These are phyloP conservation scores for Entoloma clypeatum DNA, from an alignment of 1,284 basidiomycete species.

Conservation along the genomic window DNA sequence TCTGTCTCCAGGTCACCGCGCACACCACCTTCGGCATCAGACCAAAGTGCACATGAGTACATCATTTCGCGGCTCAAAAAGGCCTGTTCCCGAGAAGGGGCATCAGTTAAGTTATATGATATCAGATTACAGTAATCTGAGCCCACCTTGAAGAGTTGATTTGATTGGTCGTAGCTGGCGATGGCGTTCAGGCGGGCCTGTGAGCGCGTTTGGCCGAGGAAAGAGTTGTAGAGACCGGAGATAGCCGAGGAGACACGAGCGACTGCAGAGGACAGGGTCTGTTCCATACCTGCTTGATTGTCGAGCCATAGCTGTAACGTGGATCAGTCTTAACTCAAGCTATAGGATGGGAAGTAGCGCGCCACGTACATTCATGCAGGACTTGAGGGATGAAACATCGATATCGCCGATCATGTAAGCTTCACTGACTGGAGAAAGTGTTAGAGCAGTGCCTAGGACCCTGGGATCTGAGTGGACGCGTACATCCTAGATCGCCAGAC, in stretches of 20 bases:
- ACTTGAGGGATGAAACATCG: conserved; percentile 59
- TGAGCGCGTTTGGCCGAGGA: conserved; percentile 75
- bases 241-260: conserved; percentile 64
- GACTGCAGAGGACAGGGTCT: conserved; percentile 60
- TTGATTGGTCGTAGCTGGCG: conserved; percentile 79
- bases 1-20: conserved; percentile 52
- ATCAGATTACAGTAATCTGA: conserved; percentile 2
- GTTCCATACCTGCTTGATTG: conserved; percentile 69
- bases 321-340: conserved; percentile 1
- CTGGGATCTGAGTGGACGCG: conserved; percentile 23
- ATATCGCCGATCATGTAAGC: conserved; percentile 75
- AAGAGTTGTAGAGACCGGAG: conserved; percentile 72
- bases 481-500: conserved; percentile 70
- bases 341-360: conserved; percentile 1
- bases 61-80: conserved; percentile 80
- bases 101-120: conserved; percentile 19
- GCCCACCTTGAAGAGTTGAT: conserved; percentile 52
- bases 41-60: conserved; percentile 75
- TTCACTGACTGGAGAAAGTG: conserved; percentile 54
- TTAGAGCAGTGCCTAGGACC: conserved; percentile 14
- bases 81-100: conserved; percentile 33
- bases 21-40: conserved; percentile 61
- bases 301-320: conserved; percentile 62
- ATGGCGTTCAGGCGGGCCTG: conserved; percentile 82
- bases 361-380: conserved; percentile 57